Evolutionary conservation across 257 asterid genomes (phyloP).

Genomic region (Fraxinus excelsior): DNA sequence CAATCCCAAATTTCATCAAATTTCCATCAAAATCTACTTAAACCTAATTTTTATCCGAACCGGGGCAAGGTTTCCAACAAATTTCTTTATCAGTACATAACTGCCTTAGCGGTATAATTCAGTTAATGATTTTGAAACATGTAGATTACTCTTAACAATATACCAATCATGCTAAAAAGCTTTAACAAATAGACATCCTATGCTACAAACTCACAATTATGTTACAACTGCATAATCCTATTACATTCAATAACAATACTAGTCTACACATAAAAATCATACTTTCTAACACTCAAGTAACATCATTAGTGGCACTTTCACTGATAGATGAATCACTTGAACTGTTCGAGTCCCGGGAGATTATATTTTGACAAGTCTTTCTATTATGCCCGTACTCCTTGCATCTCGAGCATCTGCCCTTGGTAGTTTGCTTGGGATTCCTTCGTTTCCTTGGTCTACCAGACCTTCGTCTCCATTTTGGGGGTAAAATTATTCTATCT

Average conservation of each 20-base stretch:
- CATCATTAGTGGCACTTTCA: neutral
- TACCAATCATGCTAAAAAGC: neutral
- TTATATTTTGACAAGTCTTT: neutral
- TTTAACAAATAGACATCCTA: neutral
- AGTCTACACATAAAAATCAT: neutral
- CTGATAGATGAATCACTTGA: neutral
- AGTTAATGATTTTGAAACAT: no score
- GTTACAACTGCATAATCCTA: neutral
- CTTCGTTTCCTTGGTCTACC: conserved; percentile 1
- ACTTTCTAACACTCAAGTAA: neutral
- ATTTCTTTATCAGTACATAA: no score
- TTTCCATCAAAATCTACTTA: no score
- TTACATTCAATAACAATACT: neutral
- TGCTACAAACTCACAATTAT: neutral
- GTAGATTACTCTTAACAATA: neutral
- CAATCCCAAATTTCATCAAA: no score
- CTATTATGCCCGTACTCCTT: conserved; percentile 9
- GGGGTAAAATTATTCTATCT: neutral
- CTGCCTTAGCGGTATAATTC: no score
- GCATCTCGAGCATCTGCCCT: conserved; percentile 6
- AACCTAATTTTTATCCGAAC: no score
- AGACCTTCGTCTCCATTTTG: conserved; percentile 3
- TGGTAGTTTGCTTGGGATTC: neutral
- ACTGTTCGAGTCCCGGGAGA: neutral
- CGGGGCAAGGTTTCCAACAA: no score